A percentile compares a stretch with the other conserved stretches of the same genome.
Evolutionary conservation across 352 stramenopile species (phyloP).

Genomic region (Blastocystis sp.): DNA sequence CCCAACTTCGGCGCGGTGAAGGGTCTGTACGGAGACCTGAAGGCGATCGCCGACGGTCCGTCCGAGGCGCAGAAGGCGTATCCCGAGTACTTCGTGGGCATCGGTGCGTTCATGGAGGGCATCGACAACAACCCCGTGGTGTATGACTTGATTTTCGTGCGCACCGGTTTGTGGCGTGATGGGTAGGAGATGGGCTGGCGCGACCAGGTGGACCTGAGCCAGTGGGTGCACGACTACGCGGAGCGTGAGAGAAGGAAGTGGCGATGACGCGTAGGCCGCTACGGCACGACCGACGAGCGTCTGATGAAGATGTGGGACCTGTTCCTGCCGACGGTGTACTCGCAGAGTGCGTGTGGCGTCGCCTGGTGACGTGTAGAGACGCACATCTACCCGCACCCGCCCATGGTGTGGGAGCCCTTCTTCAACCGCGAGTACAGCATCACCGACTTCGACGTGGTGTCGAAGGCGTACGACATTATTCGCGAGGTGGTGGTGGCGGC

Average conservation of each 20-base stretch:
- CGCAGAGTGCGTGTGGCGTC: constrained; percentile 80
- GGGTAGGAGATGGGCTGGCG: constrained; percentile 71
- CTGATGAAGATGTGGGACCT: constrained; percentile 79
- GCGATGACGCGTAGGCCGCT: constrained; percentile 76
- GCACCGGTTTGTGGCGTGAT: background rate
- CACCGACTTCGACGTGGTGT: constrained; percentile 1
- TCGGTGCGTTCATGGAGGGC: constrained; percentile 84
- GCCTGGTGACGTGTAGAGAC: background rate
- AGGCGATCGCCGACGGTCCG: constrained; percentile 79
- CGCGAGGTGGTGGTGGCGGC: background rate
- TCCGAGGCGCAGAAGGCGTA: constrained; percentile 78
- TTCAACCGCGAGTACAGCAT: background rate
- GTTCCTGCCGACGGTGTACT: constrained; percentile 81
- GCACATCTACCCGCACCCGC: background rate
- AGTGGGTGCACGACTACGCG: constrained; percentile 80
- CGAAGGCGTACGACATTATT: constrained; percentile 3
- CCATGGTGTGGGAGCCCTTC: constrained; percentile 13
- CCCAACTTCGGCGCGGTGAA: constrained; percentile 85
- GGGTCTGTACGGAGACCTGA: constrained; percentile 82
- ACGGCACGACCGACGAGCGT: constrained; percentile 79
- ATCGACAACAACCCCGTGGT: constrained; percentile 86
- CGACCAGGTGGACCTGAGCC: constrained; percentile 76
- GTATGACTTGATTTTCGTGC: constrained; percentile 80
- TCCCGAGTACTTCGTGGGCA: constrained; percentile 81
- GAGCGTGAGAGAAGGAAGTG: constrained; percentile 1